Percentiles rank a stretch among this genome's conserved stretches.
Evolutionary conservation across 2,329 filamentous ascomycete genomes (phyloP).

Genomic region (Cephalotrichum gorgonifer): DNA sequence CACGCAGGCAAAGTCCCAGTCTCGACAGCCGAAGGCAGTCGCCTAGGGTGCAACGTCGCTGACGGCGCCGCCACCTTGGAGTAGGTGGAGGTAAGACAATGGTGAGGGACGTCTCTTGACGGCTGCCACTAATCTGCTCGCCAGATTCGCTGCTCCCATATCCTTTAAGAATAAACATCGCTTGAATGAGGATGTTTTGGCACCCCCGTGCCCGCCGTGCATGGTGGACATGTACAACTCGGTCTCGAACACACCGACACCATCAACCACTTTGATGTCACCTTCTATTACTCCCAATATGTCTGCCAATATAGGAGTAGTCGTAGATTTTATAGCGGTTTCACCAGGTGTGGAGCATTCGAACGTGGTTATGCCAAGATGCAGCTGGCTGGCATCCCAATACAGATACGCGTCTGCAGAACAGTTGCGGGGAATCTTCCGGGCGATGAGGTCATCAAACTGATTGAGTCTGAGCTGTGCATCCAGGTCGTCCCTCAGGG

Average conservation of each 20-base stretch:
- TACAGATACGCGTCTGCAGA: conserved; percentile 49
- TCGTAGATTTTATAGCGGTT: conserved; percentile 6
- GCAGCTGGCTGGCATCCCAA: conserved; percentile 29
- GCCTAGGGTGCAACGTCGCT: conserved; percentile 28
- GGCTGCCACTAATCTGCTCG: conserved; percentile 28
- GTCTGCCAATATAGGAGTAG: conserved; percentile 3
- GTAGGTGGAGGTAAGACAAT: conserved; percentile 50
- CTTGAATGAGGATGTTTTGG: conserved; percentile 56
- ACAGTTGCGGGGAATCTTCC: conserved; percentile 25
- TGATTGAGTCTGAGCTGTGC: conserved; percentile 23
- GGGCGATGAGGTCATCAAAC: conserved; percentile 28
- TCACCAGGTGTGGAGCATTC: conserved; percentile 24
- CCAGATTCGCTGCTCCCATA: conserved; percentile 25
- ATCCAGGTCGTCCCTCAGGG: conserved; percentile 15
- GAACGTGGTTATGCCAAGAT: conserved; percentile 41
- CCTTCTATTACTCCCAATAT: conserved; percentile 22
- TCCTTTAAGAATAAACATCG: conserved; percentile 48
- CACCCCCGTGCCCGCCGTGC: conserved; percentile 45
- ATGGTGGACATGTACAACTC: conserved; percentile 52
- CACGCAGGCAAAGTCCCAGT: conserved; percentile 56
- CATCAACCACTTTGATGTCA: conserved; percentile 27
- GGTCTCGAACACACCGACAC: conserved; percentile 40
- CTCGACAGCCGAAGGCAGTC: conserved; percentile 51
- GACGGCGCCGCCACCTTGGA: conserved; percentile 47
- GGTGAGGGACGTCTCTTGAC: conserved; percentile 36